These are phyloP conservation scores for Candida suzukii DNA, from an alignment of 805 yeast genomes.

Conservation along the genomic window DNA sequence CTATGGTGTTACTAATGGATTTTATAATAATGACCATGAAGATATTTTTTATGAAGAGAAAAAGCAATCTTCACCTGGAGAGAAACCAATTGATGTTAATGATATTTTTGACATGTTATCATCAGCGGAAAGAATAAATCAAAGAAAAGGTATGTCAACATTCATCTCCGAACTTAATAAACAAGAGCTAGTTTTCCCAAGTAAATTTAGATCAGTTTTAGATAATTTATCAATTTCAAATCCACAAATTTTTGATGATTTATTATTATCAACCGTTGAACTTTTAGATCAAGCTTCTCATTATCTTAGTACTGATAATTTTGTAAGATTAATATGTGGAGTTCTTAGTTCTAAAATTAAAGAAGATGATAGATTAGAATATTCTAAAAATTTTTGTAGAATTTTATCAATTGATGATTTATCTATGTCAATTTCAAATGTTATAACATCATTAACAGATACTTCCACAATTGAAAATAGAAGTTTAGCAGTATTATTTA, in stretches of 20 bases:
- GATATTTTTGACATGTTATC: conserved; percentile 16
- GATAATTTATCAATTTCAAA: conserved; percentile 16
- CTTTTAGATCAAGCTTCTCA: neutral
- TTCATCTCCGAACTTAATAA: too few species aligned
- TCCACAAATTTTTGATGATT: conserved; percentile 14
- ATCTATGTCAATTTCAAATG: conserved; percentile 14
- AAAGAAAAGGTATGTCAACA: conserved; percentile 10
- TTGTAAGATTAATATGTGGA: conserved; percentile 17
- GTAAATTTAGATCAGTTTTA: conserved; percentile 15
- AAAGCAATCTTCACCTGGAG: too few species aligned
- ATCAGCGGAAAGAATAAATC: conserved; percentile 15
- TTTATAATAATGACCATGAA: too few species aligned
- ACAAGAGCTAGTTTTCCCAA: conserved; percentile 1
- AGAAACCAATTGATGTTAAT: conserved; percentile 4
- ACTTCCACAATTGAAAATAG: conserved; percentile 20
- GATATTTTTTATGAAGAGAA: too few species aligned
- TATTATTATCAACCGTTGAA: conserved; percentile 7
- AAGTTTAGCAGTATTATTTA: conserved; percentile 22
- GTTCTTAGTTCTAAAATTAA: conserved; percentile 2
- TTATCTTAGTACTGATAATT: conserved; percentile 19
- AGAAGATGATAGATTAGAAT: neutral
- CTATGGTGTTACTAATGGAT: too few species aligned
- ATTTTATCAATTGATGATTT: conserved; percentile 16
- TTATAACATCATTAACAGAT: conserved; percentile 16
- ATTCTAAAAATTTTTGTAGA: conserved; percentile 3